A percentile compares a stretch with the other conserved stretches of the same genome.
These are phyloP conservation scores for Polygonum aviculare DNA, from an alignment of 148 eudicot species.

Conservation along the genomic window DNA sequence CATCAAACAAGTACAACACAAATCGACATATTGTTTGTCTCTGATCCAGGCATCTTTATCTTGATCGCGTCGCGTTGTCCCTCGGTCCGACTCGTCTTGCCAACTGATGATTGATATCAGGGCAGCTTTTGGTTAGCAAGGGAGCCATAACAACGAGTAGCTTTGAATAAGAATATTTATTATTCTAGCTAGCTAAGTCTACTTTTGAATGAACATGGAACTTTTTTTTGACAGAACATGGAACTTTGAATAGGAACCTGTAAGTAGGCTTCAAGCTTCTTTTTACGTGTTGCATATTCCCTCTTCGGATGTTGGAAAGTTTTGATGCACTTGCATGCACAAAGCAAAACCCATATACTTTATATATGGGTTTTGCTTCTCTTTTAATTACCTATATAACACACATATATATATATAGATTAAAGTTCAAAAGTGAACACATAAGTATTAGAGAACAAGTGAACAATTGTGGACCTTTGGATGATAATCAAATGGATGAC, in stretches of 20 bases:
- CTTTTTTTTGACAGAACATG: background rate
- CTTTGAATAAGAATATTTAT: background rate
- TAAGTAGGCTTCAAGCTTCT: conserved; percentile 57
- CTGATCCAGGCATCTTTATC: conserved; percentile 6
- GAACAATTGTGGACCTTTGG: no score
- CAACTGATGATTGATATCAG: conserved; percentile 28
- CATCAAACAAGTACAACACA: no score
- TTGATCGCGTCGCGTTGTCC: conserved; percentile 36
- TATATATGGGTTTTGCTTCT: background rate
- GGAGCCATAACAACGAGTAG: background rate
- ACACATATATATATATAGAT: no score
- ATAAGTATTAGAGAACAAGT: no score
- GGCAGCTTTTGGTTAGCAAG: background rate
- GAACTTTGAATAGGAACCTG: conserved; percentile 27
- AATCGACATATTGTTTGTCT: no score
- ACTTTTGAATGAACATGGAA: background rate
- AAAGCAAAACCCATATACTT: background rate
- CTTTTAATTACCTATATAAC: no score
- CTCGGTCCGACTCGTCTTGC: conserved; percentile 75
- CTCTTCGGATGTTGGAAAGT: conserved; percentile 52
- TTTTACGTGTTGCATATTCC: conserved; percentile 47
- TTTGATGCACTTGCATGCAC: conserved; percentile 40
- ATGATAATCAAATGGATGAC: no score
- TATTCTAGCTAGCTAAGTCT: background rate
- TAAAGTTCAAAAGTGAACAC: no score